A percentile compares a stretch with the other conserved stretches of the same genome.
Evolutionary conservation across 78 protist genomes (phyloP).

Genomic region (Dictyostelium discoideum): DNA sequence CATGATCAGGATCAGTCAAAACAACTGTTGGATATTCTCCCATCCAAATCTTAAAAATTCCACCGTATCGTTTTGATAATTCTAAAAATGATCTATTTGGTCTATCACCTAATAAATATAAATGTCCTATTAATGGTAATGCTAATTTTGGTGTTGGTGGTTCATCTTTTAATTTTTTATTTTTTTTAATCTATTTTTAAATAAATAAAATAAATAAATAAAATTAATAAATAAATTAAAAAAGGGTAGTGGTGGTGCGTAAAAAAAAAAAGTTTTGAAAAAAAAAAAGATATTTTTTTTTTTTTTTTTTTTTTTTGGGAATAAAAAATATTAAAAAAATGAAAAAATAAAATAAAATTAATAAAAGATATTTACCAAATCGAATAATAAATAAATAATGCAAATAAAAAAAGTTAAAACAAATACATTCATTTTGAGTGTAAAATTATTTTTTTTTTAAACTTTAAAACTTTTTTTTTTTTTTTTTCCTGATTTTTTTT

Average conservation of each 20-base stretch:
- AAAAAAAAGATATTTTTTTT: no score
- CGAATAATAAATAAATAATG: not conserved
- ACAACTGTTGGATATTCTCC: constrained; percentile 35
- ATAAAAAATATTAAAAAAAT: no score
- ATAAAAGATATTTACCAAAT: not conserved
- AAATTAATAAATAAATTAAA: not conserved
- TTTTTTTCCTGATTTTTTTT: no score
- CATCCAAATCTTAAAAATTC: constrained; percentile 26
- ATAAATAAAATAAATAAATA: not conserved
- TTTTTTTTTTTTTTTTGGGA: no score
- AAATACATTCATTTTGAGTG: not conserved
- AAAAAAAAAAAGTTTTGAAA: no score
- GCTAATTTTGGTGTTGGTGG: not conserved
- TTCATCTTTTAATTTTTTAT: not conserved
- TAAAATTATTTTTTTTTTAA: no score
- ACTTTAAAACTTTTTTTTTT: no score
- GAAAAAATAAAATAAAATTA: no score
- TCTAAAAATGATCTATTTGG: not conserved
- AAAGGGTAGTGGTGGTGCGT: no score
- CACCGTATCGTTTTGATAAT: constrained; percentile 34
- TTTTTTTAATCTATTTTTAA: not conserved
- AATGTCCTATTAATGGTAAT: constrained; percentile 45
- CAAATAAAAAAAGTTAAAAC: no score
- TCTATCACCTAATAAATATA: constrained; percentile 30
- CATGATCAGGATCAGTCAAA: constrained; percentile 2